A percentile compares a stretch with the other conserved stretches of the same genome.
phyloP scores from a whole-genome alignment of 2,329 filamentous ascomycete species.

The Diaporthe humulicola region DNA sequence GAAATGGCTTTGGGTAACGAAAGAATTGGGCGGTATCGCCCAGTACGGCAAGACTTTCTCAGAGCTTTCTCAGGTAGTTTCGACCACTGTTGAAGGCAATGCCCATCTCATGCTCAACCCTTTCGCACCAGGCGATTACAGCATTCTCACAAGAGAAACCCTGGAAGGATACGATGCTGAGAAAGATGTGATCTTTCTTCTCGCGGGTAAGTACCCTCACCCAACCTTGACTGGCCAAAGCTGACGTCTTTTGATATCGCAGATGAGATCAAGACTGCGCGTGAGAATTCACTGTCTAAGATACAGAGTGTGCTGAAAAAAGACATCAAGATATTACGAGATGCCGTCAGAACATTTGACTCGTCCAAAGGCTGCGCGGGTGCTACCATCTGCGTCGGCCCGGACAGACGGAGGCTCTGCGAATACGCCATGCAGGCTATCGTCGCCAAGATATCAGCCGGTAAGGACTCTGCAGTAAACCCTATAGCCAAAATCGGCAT shows the following conservation, averaged over 20 bases:
- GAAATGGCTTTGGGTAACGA: not conserved
- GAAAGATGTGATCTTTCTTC: not conserved
- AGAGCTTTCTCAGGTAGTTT: not conserved
- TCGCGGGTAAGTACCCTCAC: not conserved
- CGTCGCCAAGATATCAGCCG: not conserved
- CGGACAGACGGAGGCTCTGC: not conserved
- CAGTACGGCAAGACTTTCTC: not conserved
- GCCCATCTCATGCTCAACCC: not conserved
- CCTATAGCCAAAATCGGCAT: not conserved
- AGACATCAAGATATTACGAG: not conserved
- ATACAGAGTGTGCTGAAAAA: not conserved
- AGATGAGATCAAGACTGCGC: not conserved
- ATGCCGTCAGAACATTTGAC: not conserved
- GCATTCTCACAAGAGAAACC: not conserved
- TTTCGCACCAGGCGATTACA: not conserved
- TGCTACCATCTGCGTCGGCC: not conserved
- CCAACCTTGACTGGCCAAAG: rapidly evolving
- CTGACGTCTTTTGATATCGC: not conserved
- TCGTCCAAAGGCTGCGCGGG: not conserved
- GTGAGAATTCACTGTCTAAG: rapidly evolving
- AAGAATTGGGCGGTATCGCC: not conserved
- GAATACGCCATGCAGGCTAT: slow-evolving; percentile 5
- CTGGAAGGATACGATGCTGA: not conserved
- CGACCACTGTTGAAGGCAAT: not conserved
- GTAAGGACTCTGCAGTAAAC: not conserved